Evolutionary conservation across 140 eudicot genomes (phyloP), one percentile per base, ranked within the genome.

Genomic region (Flaveria floridana): DNA sequence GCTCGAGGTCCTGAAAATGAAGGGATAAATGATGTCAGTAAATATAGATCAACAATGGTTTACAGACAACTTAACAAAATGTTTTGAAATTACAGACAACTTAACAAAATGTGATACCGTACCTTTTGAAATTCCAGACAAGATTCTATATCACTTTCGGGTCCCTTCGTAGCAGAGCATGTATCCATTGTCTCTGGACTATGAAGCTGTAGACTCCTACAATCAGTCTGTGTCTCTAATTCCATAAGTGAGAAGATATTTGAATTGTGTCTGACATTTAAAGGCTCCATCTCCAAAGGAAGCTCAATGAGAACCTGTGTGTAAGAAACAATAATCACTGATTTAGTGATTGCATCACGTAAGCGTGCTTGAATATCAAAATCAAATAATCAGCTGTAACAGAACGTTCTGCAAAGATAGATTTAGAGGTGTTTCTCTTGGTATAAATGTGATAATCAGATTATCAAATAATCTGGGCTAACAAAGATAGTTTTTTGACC

Each of bases 291-390:
- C 41, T 51, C 52, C 26, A 65, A 74, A 58, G 76, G 76, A 65
- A 65, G 68, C 80, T 74, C 79, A 63, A 86, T 76, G 16, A 12
- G 73, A 69, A 89, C 82, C 96, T 89, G 76, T 53, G 76, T 2
- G 58, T 7, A 57, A 42, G 56, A 59, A 62, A 57, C 0, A 23
- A 74, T 5, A 55, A 63, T 21, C n/a, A 76, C 47, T 68, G 52
- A 15, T 59, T 34, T 16, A 39, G 70, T 13, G 28, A 6, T 23
- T 55, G 50, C 28, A 66, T 25, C 53, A 65, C 46, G 69, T 1
- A 51, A 28, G 42, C 10, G 34, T 58, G 63, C 63, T 28, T 72
- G 14, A 9, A 61, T 9, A 71, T 28, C 39, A 51, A 9, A 71
- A 71, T 28, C 18, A 71, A 9, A 71, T 39, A 3, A 56, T 13